Conservation (phyloP, 768 basidiomycete species). For the Polyporus arcularius region DNA sequence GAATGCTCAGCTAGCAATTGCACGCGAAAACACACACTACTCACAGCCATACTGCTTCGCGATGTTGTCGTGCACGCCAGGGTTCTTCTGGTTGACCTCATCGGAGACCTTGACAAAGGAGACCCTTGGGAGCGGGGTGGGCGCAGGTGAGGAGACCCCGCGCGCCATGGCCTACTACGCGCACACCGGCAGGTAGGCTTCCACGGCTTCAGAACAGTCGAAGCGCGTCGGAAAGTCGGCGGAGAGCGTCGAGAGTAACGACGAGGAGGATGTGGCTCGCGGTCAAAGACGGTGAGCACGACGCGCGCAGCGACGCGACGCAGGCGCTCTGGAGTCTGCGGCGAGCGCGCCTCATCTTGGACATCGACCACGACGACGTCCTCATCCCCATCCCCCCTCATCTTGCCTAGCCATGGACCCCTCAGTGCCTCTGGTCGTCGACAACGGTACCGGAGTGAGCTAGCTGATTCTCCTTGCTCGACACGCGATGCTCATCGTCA, state of each 20-base stretch:
- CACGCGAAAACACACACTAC: slow-evolving; percentile 28
- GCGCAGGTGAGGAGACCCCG: slow-evolving; percentile 38
- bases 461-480: background rate
- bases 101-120: slow-evolving; percentile 67
- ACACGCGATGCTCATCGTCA: slow-evolving; percentile 6
- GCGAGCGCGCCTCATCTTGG: slow-evolving; percentile 8
- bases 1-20: background rate
- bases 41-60: slow-evolving; percentile 74
- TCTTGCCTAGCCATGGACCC: slow-evolving; percentile 33
- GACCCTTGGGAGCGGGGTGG: slow-evolving; percentile 58
- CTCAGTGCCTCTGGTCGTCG: slow-evolving; percentile 51
- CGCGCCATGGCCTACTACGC: slow-evolving; percentile 36
- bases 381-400: slow-evolving; percentile 2
- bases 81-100: slow-evolving; percentile 58
- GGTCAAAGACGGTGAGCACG: background rate
- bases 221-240: background rate
- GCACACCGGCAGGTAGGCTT: background rate
- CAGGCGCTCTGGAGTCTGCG: background rate
- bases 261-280: background rate
- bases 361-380: slow-evolving; percentile 20
- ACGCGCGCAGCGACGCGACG: background rate
- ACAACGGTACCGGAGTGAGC: slow-evolving; percentile 66
- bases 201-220: background rate
- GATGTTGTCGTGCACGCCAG: slow-evolving; percentile 64
- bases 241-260: background rate